Conservation (phyloP, 257 asterid species). For the Voacanga thouarsii region DNA sequence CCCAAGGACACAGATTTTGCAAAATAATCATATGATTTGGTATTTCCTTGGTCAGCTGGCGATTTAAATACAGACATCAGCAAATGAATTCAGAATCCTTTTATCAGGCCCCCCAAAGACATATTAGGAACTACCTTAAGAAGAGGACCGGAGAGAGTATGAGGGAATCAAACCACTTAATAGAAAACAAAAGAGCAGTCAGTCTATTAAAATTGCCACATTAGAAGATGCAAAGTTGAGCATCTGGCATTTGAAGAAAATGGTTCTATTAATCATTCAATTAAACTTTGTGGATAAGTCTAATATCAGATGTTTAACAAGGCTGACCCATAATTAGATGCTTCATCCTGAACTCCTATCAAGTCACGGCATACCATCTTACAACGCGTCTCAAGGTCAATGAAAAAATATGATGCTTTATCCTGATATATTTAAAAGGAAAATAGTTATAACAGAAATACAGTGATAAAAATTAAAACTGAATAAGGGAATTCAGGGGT, state of each 20-base stretch:
- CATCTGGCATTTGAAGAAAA: no score
- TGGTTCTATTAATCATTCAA: no score
- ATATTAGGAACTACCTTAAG: background rate
- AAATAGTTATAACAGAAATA: background rate
- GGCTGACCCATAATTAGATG: background rate
- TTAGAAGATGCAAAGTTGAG: background rate
- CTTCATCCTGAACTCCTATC: background rate
- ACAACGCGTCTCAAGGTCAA: background rate
- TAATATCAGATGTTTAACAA: background rate
- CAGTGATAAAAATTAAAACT: background rate
- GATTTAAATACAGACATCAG: background rate
- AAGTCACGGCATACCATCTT: background rate
- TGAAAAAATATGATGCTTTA: background rate
- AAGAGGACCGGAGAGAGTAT: background rate
- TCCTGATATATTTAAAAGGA: background rate
- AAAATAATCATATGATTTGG: background rate
- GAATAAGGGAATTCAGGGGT: background rate
- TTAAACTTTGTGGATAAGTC: background rate
- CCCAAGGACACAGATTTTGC: background rate
- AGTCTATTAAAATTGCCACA: background rate
- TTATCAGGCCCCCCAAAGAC: background rate
- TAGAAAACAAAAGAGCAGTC: background rate
- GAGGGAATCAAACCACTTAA: background rate
- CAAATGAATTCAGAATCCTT: background rate
- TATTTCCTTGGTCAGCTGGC: background rate